phyloP scores from a whole-genome alignment of 2,329 filamentous ascomycete genomes.

The Fusarium dlaminii region DNA sequence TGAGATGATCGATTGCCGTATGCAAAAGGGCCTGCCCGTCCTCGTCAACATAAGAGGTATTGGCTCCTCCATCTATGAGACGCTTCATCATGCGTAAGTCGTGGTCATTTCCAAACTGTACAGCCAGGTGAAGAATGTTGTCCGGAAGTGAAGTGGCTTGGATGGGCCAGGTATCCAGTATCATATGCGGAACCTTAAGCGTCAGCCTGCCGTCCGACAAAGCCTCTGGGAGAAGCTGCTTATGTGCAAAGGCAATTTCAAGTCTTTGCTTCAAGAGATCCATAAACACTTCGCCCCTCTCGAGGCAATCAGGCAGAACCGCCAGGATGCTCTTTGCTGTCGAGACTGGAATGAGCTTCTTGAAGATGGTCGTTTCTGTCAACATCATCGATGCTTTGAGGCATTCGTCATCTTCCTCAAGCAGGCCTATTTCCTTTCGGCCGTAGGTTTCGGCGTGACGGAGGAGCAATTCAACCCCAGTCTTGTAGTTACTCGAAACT shows the following conservation, averaged over 20 bases:
- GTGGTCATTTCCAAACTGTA: fast-evolving
- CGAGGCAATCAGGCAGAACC: neutral
- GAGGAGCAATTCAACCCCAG: neutral
- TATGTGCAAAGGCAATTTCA: neutral
- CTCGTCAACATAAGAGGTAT: too few relatives aligned
- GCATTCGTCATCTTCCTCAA: neutral
- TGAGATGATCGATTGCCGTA: neutral
- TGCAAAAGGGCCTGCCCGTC: fast-evolving
- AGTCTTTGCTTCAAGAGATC: neutral
- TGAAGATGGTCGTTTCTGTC: neutral
- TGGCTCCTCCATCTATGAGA: neutral
- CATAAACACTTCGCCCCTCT: fast-evolving
- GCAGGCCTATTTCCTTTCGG: fast-evolving
- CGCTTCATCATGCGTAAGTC: neutral
- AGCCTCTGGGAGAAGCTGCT: neutral
- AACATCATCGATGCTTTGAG: neutral
- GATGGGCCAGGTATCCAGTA: neutral
- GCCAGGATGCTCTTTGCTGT: neutral
- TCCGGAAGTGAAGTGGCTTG: neutral
- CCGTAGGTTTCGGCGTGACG: neutral
- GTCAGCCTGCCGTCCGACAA: fast-evolving
- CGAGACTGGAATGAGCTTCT: neutral
- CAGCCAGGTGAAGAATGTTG: neutral
- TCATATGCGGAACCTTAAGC: fast-evolving
- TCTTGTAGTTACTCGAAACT: fast-evolving